Conservation (phyloP, 192 early-diverging fungal genomes). For the Anaeromyces robustus region DNA sequence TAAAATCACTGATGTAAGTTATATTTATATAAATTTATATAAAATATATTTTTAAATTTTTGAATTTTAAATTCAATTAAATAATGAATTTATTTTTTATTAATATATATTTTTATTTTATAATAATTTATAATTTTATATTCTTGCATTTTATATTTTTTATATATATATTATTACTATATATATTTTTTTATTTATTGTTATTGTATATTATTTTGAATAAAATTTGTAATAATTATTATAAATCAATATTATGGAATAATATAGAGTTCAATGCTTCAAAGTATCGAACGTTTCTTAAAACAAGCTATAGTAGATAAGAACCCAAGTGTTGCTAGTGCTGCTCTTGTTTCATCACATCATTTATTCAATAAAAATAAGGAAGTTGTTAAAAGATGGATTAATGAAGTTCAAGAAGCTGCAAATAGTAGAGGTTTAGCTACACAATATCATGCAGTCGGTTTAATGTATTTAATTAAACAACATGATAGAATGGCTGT, state of each 20-base stretch:
- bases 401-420: slow-evolving; percentile 91
- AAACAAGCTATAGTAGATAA: slow-evolving; percentile 96
- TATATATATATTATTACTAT: no score
- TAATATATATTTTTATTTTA: no score
- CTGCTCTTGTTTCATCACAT: slow-evolving; percentile 78
- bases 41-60: no score
- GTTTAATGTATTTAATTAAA: slow-evolving; percentile 82
- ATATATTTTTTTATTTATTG: no score
- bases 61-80: no score
- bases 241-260: neutral
- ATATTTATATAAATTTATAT: no score
- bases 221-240: no score
- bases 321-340: slow-evolving; percentile 70
- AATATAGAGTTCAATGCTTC: slow-evolving; percentile 73
- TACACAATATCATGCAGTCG: slow-evolving; percentile 95
- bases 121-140: no score
- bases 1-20: slow-evolving; percentile 81
- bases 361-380: slow-evolving; percentile 72
- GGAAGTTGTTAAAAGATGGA: slow-evolving; percentile 91
- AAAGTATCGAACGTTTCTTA: slow-evolving; percentile 86
- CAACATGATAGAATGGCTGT: slow-evolving; percentile 98
- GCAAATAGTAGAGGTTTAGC: slow-evolving; percentile 81
- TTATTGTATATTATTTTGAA: no score
- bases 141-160: no score
- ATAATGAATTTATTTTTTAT: no score